Evolutionary conservation across 2,329 filamentous ascomycete species (phyloP), one percentile per base, ranked within the genome.

Genomic region (Colletotrichum spaethianum): DNA sequence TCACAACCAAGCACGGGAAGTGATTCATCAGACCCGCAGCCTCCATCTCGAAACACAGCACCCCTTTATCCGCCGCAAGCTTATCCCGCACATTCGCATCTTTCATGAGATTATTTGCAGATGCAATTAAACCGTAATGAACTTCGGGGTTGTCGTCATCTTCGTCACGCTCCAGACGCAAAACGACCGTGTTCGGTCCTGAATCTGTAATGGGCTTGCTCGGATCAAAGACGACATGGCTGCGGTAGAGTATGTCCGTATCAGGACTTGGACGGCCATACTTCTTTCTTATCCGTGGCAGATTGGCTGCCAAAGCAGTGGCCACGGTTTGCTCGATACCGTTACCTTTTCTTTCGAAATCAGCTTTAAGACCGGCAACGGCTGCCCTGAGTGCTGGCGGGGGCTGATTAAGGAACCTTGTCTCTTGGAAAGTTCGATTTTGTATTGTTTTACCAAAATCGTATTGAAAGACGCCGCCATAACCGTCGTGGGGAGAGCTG

Each of bases 41-140:
- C n/a, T n/a, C n/a, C 80, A 78, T 81, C 40, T 81, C 78, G 18
- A 81, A 74, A 2, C 79, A 80, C 0, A 78, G 62, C 0, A 76
- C 57, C 0, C 72, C 71, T 0, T 74, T 60, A 1, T 75, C 55
- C 0, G 53, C 33, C 0, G 76, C 75, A 16, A 83, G 65, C 0
- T 70, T 14, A 42, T 85, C 82, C 9, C 84, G 75, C 1, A 73
- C 64, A 0, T n/a, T 1, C 0, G 76, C 79, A 28, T 81, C 76
- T 55, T 81, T 83, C 63, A 86, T 80, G 0, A 84, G 79, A 2
- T 76, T 73, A 53, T 84, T 80, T 0, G 78, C 80, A 0, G 82
- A 83, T 0, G 78, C 79, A 20, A 81, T 76, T 1, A 75, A 31
- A 2, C 77, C 76, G 26, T 74, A 76, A 52, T 79, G 77, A 18